phyloP scores from a whole-genome alignment of 352 stramenopile species.

The Phytophthora chlamydospora region DNA sequence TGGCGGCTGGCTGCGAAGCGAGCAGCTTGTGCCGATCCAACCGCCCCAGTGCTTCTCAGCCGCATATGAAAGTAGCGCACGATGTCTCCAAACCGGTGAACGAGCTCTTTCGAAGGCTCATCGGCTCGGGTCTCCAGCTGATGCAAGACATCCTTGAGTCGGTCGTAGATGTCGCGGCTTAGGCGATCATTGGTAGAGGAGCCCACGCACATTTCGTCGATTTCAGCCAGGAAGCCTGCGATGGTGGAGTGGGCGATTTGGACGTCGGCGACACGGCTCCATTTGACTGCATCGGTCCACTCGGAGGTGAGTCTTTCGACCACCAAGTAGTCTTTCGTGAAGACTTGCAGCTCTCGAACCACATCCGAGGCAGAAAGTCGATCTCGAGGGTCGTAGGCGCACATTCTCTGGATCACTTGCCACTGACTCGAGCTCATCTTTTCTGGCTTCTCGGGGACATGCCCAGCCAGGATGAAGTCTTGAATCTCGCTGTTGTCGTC shows the following conservation, averaged over 20 bases:
- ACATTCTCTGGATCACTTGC: slow-evolving; percentile 12
- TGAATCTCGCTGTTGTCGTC: no score
- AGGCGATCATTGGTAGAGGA: neutral
- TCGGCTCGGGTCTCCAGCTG: slow-evolving; percentile 5
- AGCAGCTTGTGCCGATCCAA: neutral
- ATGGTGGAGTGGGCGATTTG: slow-evolving; percentile 1
- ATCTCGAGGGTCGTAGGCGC: neutral
- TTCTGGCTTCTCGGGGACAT: slow-evolving; percentile 1
- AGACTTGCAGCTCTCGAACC: slow-evolving; percentile 11
- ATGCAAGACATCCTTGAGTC: slow-evolving; percentile 6
- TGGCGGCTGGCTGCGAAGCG: slow-evolving; percentile 7
- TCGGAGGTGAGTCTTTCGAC: neutral
- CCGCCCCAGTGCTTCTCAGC: neutral
- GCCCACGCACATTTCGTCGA: neutral
- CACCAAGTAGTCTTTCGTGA: neutral
- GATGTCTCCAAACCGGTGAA: neutral
- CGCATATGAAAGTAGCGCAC: neutral
- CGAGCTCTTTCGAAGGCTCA: neutral
- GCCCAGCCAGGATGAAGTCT: slow-evolving; percentile 7
- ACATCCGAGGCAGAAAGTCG: slow-evolving; percentile 4
- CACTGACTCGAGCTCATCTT: slow-evolving; percentile 2
- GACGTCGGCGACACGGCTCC: neutral
- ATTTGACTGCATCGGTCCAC: no score
- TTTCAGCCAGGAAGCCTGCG: neutral
- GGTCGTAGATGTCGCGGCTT: slow-evolving; percentile 10